A percentile compares a stretch with the other conserved stretches of the same genome.
Evolutionary conservation across 331 rosid species (phyloP).

Genomic region (Malus hybrid): DNA sequence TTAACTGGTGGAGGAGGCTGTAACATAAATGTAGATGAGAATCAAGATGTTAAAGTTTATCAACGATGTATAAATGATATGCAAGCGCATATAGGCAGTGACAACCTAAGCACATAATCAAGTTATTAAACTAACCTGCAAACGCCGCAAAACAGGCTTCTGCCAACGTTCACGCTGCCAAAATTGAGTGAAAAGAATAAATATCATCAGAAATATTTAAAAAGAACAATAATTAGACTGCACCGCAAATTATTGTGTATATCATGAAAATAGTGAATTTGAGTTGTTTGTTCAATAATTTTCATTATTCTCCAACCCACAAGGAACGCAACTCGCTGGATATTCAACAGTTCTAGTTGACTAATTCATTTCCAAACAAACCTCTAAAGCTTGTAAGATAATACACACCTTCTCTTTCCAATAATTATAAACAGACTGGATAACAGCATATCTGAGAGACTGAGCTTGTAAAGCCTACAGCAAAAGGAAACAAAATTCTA

Average conservation of each 20-base stretch:
- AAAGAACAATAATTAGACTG: neutral
- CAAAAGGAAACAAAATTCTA: slow-evolving; percentile 1
- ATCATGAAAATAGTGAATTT: neutral
- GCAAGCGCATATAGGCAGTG: neutral
- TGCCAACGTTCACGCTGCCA: slow-evolving; percentile 90
- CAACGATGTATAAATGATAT: neutral
- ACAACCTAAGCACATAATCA: neutral
- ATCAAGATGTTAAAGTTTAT: slow-evolving; percentile 14
- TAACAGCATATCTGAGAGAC: slow-evolving; percentile 41
- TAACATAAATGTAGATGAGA: slow-evolving; percentile 20
- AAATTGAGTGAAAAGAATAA: slow-evolving; percentile 3
- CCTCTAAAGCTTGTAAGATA: neutral
- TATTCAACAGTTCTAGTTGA: neutral
- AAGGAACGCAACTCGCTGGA: neutral
- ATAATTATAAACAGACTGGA: slow-evolving; percentile 62
- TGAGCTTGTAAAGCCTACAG: slow-evolving; percentile 64
- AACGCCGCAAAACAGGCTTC: slow-evolving; percentile 85
- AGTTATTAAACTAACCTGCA: slow-evolving; percentile 59
- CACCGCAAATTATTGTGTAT: neutral
- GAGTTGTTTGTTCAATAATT: neutral
- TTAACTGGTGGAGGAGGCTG: slow-evolving; percentile 99
- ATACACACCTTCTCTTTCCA: slow-evolving; percentile 88
- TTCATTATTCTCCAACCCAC: neutral
- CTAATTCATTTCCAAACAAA: neutral
- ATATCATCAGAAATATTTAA: neutral